These are phyloP conservation scores for Boletus rufocinnamomeus DNA, from an alignment of 768 basidiomycete species.

Conservation along the genomic window DNA sequence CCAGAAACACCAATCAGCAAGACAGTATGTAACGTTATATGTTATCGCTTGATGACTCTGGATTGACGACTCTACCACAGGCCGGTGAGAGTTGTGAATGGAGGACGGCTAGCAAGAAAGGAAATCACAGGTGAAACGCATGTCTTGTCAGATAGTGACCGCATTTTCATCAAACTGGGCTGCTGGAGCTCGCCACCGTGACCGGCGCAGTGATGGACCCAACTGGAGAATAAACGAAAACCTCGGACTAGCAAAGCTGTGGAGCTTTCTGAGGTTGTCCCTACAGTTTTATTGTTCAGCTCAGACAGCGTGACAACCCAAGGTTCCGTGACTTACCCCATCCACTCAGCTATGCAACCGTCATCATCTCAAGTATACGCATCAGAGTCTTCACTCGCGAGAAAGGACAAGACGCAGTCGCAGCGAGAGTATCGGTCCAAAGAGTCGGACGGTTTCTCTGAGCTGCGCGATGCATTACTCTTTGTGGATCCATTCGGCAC, in stretches of 20 bases:
- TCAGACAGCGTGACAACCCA: neutral
- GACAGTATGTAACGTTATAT: too few species aligned
- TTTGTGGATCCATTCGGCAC: slow-evolving; percentile 27
- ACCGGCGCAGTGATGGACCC: slow-evolving; percentile 3
- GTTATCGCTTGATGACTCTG: too few species aligned
- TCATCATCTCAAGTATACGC: slow-evolving; percentile 12
- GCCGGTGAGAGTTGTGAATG: too few species aligned
- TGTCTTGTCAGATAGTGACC: too few species aligned
- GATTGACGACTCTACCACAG: too few species aligned
- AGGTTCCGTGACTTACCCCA: slow-evolving; percentile 14
- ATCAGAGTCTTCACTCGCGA: slow-evolving; percentile 10
- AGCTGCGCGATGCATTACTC: slow-evolving; percentile 29
- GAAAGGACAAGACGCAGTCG: slow-evolving; percentile 28
- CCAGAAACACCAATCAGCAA: too few species aligned
- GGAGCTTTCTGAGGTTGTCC: neutral
- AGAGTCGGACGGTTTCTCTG: slow-evolving; percentile 34
- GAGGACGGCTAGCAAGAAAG: too few species aligned
- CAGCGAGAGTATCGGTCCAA: slow-evolving; percentile 34
- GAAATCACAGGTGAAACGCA: too few species aligned
- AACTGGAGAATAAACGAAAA: slow-evolving; percentile 2
- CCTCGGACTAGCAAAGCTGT: too few species aligned
- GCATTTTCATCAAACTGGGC: slow-evolving; percentile 1
- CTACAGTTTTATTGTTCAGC: neutral
- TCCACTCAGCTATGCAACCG: slow-evolving; percentile 16
- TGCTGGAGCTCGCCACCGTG: neutral